Conservation (phyloP, 1,284 basidiomycete genomes). For the Malassezia psittaci region DNA sequence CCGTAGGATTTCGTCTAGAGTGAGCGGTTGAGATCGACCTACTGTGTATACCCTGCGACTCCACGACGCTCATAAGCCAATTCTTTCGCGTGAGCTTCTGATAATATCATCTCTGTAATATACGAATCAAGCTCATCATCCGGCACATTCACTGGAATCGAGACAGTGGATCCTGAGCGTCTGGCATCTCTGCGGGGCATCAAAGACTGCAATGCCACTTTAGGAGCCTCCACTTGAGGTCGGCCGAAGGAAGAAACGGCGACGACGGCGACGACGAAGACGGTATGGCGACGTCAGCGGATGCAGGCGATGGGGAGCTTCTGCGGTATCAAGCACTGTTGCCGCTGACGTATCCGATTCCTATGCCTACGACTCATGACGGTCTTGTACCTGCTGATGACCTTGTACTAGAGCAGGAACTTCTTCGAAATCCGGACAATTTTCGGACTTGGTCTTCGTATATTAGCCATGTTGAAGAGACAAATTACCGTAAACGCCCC, state of each 20-base stretch:
- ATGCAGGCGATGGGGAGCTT: slow-evolving; percentile 1
- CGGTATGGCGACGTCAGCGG: slow-evolving; percentile 3
- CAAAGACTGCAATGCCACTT: too few relatives aligned
- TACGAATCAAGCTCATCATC: slow-evolving; percentile 15
- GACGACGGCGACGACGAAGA: background rate
- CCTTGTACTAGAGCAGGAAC: slow-evolving; percentile 81
- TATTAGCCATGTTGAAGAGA: slow-evolving; percentile 66
- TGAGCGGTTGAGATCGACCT: background rate
- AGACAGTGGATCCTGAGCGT: background rate
- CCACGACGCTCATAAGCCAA: slow-evolving; percentile 1
- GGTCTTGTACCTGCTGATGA: slow-evolving; percentile 67
- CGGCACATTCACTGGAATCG: slow-evolving; percentile 1
- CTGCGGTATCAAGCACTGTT: slow-evolving; percentile 50
- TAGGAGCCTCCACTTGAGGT: background rate
- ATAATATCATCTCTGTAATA: slow-evolving; percentile 12
- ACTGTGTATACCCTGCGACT: background rate
- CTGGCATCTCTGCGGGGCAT: background rate
- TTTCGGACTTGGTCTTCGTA: slow-evolving; percentile 85
- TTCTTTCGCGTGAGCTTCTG: slow-evolving; percentile 12
- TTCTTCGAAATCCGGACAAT: slow-evolving; percentile 82
- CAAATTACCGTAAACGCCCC: slow-evolving; percentile 51
- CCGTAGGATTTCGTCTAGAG: background rate
- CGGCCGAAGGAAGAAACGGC: slow-evolving; percentile 7
- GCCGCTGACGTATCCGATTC: slow-evolving; percentile 72
- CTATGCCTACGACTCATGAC: slow-evolving; percentile 66